Conservation (phyloP, 441 rosid genomes). For the Corymbia calophylla region DNA sequence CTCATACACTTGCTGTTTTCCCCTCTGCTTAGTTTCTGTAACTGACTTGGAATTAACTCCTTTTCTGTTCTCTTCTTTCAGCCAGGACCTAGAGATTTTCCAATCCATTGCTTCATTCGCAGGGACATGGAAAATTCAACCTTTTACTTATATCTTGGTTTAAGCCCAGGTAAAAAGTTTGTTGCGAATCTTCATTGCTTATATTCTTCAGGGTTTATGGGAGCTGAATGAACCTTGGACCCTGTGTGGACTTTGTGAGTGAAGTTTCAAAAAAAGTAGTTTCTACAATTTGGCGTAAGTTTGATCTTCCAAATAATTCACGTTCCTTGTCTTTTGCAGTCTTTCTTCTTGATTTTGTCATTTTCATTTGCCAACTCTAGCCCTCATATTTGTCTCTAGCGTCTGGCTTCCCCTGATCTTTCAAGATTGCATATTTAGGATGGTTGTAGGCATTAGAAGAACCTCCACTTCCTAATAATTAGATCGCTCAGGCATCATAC, state of each 20-base stretch:
- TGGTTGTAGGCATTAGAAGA: background rate
- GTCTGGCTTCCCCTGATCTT: background rate
- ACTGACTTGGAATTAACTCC: background rate
- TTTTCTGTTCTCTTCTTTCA: constrained; percentile 4
- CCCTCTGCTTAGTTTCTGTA: background rate
- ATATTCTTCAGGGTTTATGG: background rate
- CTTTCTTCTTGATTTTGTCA: background rate
- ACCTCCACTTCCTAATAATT: background rate
- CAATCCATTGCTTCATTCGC: constrained; percentile 82
- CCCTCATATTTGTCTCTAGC: background rate
- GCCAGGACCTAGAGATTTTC: constrained; percentile 89
- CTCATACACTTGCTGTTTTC: background rate
- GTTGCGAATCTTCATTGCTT: background rate
- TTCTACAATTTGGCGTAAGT: background rate
- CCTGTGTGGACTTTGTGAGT: background rate
- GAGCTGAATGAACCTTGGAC: background rate
- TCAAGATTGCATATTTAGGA: background rate
- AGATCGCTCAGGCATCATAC: background rate
- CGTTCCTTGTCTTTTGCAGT: no score
- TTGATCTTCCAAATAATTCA: background rate
- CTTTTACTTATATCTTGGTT: constrained; percentile 65
- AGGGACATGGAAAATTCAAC: constrained; percentile 70
- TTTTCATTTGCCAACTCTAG: background rate
- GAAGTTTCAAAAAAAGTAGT: background rate
- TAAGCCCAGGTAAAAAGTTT: constrained; percentile 65